A percentile compares a stretch with the other conserved stretches of the same genome.
phyloP scores from a whole-genome alignment of 495 filamentous ascomycete genomes.

The Aspergillus coremiiformis region DNA sequence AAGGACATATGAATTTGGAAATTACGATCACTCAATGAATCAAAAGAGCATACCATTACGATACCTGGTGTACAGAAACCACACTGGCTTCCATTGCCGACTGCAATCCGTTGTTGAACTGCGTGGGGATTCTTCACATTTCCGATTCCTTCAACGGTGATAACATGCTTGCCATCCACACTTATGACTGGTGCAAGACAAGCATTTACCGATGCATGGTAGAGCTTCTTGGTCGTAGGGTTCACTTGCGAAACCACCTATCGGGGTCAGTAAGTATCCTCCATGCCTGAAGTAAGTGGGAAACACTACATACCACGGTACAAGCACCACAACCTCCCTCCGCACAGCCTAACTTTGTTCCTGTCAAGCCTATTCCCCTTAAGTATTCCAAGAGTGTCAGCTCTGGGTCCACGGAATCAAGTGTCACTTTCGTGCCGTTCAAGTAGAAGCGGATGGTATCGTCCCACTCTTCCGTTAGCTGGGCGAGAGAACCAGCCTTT shows the following conservation, averaged over 20 bases:
- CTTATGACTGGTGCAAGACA: constrained; percentile 88
- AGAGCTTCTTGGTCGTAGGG: constrained; percentile 78
- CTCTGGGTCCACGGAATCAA: constrained; percentile 82
- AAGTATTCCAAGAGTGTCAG: constrained; percentile 91
- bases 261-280: constrained; percentile 10
- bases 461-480: constrained; percentile 58
- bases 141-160: constrained; percentile 97
- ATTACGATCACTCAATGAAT: constrained; percentile 4
- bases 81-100: constrained; percentile 60
- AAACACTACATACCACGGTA: constrained; percentile 58
- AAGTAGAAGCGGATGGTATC: constrained; percentile 79
- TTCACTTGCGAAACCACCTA: constrained; percentile 85
- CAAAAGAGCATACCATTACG: constrained; percentile 74
- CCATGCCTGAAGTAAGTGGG: neutral
- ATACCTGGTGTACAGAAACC: constrained; percentile 96
- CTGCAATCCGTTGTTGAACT: constrained; percentile 83
- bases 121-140: constrained; percentile 83
- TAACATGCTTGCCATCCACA: constrained; percentile 95
- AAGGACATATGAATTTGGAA: constrained; percentile 30
- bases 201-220: constrained; percentile 89
- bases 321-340: constrained; percentile 97
- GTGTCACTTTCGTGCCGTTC: constrained; percentile 83
- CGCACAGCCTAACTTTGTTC: constrained; percentile 70
- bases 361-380: constrained; percentile 79
- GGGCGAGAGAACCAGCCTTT: constrained; percentile 38